Percentiles rank a stretch among this genome's conserved stretches.
These are phyloP conservation scores for Skeletonema potamos DNA, from an alignment of 108 stramenopile genomes.

Conservation along the genomic window DNA sequence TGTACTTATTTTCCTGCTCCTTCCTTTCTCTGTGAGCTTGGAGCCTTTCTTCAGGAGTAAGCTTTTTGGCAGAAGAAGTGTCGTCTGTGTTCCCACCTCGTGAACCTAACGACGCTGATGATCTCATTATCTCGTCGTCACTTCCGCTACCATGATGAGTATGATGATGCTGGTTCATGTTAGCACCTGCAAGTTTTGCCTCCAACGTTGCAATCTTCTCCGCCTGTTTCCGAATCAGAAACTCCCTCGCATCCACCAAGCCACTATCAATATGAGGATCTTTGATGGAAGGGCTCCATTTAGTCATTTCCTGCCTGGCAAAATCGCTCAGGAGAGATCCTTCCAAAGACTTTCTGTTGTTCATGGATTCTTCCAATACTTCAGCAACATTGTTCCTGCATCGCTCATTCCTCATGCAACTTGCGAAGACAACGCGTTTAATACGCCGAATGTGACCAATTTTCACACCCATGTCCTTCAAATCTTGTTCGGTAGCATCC, in stretches of 20 bases:
- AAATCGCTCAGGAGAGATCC: slow-evolving; percentile 42
- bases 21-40: slow-evolving; percentile 51
- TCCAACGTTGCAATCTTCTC: slow-evolving; percentile 50
- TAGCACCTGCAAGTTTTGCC: slow-evolving; percentile 37
- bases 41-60: slow-evolving; percentile 54
- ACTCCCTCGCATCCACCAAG: slow-evolving; percentile 24
- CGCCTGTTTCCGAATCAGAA: slow-evolving; percentile 43
- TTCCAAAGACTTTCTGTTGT: slow-evolving; percentile 10
- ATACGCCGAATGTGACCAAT: slow-evolving; percentile 51
- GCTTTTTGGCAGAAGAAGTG: slow-evolving; percentile 34
- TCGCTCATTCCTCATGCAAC: slow-evolving; percentile 33
- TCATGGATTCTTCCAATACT: slow-evolving; percentile 5
- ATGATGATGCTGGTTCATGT: neutral
- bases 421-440: slow-evolving; percentile 39
- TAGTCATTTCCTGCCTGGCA: slow-evolving; percentile 33
- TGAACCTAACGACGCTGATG: slow-evolving; percentile 2
- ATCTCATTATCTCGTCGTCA: slow-evolving; percentile 1
- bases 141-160: neutral
- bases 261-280: slow-evolving; percentile 14
- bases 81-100: slow-evolving; percentile 48
- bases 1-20: slow-evolving; percentile 51
- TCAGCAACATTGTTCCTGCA: slow-evolving; percentile 7
- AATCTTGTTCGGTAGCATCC: slow-evolving; percentile 48
- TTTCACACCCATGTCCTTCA: slow-evolving; percentile 47
- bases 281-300: slow-evolving; percentile 18